phyloP scores from a whole-genome alignment of 225 moss, liverwort and hornwort genomes.

The Lunularia cruciata region DNA sequence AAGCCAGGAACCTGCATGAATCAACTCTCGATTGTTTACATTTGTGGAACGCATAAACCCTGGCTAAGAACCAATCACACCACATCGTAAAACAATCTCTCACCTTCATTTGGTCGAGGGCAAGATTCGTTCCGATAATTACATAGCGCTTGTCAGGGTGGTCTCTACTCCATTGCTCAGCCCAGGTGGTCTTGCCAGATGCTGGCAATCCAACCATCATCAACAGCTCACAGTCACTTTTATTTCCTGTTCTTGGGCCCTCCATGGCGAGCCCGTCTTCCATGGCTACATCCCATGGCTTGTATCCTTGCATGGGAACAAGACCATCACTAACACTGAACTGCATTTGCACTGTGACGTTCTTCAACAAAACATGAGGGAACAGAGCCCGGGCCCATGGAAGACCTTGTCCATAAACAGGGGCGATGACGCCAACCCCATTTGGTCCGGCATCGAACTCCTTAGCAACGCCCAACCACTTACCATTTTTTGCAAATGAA shows the following conservation, averaged over 20 bases:
- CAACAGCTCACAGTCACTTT: conserved; percentile 48
- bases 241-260: conserved; percentile 44
- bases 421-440: conserved; percentile 49
- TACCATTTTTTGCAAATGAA: conserved; percentile 47
- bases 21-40: neutral
- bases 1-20: conserved; percentile 50
- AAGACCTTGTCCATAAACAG: conserved; percentile 38
- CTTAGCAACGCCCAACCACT: conserved; percentile 43
- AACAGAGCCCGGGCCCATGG: conserved; percentile 49
- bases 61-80: neutral
- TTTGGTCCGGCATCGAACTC: conserved; percentile 43
- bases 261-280: conserved; percentile 51
- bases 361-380: conserved; percentile 54
- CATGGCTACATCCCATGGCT: conserved; percentile 50
- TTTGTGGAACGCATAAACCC: neutral
- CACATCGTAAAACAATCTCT: neutral
- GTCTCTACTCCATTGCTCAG: conserved; percentile 49
- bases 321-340: conserved; percentile 50
- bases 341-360: conserved; percentile 49
- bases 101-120: conserved; percentile 58
- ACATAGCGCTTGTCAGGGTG: conserved; percentile 60
- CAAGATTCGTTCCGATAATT: conserved; percentile 53
- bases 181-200: conserved; percentile 53
- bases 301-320: conserved; percentile 42
- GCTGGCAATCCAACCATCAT: conserved; percentile 60